Evolutionary conservation across 2,329 filamentous ascomycete genomes (phyloP).

Genomic region (Aureobasidium sp.): DNA sequence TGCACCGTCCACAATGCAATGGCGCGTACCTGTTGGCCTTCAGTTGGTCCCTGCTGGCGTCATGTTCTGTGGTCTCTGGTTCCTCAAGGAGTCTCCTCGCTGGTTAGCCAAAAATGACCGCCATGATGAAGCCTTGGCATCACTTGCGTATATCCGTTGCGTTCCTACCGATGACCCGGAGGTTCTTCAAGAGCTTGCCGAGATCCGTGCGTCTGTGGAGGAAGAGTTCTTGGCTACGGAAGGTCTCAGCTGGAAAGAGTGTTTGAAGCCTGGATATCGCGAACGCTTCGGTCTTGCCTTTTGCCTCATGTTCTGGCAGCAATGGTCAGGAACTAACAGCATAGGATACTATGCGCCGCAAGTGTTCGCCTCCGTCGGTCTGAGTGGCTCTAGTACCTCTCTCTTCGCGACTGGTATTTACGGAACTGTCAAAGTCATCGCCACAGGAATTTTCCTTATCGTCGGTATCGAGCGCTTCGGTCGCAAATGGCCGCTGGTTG

Average conservation of each 20-base stretch:
- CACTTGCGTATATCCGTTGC: conserved; percentile 64
- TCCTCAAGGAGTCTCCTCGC: conserved; percentile 63
- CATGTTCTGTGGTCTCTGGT: conserved; percentile 54
- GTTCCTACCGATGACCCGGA: conserved; percentile 29
- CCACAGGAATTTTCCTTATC: conserved; percentile 40
- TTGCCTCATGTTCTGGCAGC: conserved; percentile 62
- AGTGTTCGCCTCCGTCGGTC: conserved; percentile 41
- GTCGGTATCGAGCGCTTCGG: conserved; percentile 44
- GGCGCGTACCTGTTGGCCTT: conserved; percentile 65
- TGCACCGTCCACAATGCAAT: conserved; percentile 25
- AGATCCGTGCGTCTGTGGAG: conserved; percentile 45
- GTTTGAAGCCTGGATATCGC: conserved; percentile 46
- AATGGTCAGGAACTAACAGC: conserved; percentile 9
- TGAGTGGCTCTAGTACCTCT: conserved; percentile 37
- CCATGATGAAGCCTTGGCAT: conserved; percentile 63
- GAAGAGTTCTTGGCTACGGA: conserved; percentile 46
- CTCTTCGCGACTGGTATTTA: conserved; percentile 45
- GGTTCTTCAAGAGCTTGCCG: conserved; percentile 38
- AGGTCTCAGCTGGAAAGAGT: conserved; percentile 47
- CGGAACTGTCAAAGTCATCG: conserved; percentile 44
- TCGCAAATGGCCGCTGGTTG: conserved; percentile 38
- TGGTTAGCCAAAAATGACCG: conserved; percentile 74
- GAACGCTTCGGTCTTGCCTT: conserved; percentile 71
- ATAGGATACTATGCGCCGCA: conserved; percentile 56
- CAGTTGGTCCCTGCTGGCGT: conserved; percentile 69